A percentile compares a stretch with the other conserved stretches of the same genome.
Conservation (phyloP, 1,139 yeast species). For the Candida glucosophila region DNA sequence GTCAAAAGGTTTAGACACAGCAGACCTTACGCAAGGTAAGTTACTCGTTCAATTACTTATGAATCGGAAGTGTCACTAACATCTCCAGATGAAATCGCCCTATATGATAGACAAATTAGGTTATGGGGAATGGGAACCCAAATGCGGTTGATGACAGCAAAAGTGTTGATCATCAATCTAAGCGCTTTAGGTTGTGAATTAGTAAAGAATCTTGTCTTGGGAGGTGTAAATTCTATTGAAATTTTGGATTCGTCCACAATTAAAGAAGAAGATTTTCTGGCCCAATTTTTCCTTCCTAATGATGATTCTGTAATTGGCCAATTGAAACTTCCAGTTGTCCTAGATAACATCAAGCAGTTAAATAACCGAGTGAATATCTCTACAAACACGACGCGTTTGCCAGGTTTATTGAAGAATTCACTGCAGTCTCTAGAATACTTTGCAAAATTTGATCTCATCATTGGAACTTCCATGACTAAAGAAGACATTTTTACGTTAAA, state of each 20-base stretch:
- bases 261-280: conserved; percentile 55
- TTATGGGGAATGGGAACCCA: conserved; percentile 97
- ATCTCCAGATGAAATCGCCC: conserved; percentile 66
- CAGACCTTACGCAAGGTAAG: too few species aligned
- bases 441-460: conserved; percentile 57
- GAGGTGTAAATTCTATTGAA: conserved; percentile 77
- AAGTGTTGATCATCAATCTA: conserved; percentile 56
- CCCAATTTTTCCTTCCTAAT: conserved; percentile 70
- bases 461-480: conserved; percentile 60
- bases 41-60: too few species aligned
- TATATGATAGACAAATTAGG: conserved; percentile 91
- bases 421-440: conserved; percentile 30
- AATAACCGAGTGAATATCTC: conserved; percentile 65
- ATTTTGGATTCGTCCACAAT: conserved; percentile 55
- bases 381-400: conserved; percentile 28
- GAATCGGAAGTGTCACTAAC: too few species aligned
- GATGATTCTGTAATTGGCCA: conserved; percentile 41
- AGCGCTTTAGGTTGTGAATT: conserved; percentile 75
- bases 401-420: conserved; percentile 12
- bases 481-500: conserved; percentile 39
- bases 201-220: conserved; percentile 76
- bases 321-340: conserved; percentile 46
- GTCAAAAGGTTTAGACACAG: too few species aligned
- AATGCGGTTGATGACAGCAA: conserved; percentile 65
- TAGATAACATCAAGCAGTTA: conserved; percentile 52